Evolutionary conservation across 805 yeast species (phyloP), one percentile per base, ranked within the genome.

Genomic region (Vanderwaltozyma verrucispora): DNA sequence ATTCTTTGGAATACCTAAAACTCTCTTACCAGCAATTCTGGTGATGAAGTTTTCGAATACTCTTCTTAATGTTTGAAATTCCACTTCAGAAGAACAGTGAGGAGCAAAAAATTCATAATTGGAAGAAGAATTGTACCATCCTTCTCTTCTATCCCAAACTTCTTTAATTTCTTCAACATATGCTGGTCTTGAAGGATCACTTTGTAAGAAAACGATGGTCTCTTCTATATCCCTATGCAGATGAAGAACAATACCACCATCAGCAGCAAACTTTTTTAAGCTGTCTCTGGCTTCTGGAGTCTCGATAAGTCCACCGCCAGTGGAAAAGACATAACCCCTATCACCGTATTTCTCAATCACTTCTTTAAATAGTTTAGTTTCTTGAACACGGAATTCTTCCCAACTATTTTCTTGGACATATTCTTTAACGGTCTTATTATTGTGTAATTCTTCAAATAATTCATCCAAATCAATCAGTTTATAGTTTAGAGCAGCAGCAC

Each of bases 301-400:
- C 61, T 89, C 97, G 20, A 92, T 94, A 42, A 92, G 69, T 9
- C 99, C 99, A 31, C 99, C 99, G 25, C 99, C 99, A 35, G 96
- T 84, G 0, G 97, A 84, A 38, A 89, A 71, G 17, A 89, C 82
- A 50, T 77, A 67, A 5, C 80, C 80, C 23, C 65, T 57, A 14
- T 57, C 54, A 3, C 70, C 65, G 39, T 64, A 55, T 11, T 54
- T 48, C 5, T 48, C 41, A 3, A 55, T 44, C 23, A 69, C 64
- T 33, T 74, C 72, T 35, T 68, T 60, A 44, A 83, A 72, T 30
- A 82, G 62, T 30, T 61, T 63, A 5, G 71, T 49, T 58, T 92
- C 99, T 37, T 66, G 60, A 20, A 56, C 64, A 43, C 99, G 75
- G 70, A 92, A 92, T 18, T 64, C 72, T n/a, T 75, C 88, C 98